These are phyloP conservation scores for Rhododendron ovatum DNA, from an alignment of 148 eudicot genomes.

Conservation along the genomic window DNA sequence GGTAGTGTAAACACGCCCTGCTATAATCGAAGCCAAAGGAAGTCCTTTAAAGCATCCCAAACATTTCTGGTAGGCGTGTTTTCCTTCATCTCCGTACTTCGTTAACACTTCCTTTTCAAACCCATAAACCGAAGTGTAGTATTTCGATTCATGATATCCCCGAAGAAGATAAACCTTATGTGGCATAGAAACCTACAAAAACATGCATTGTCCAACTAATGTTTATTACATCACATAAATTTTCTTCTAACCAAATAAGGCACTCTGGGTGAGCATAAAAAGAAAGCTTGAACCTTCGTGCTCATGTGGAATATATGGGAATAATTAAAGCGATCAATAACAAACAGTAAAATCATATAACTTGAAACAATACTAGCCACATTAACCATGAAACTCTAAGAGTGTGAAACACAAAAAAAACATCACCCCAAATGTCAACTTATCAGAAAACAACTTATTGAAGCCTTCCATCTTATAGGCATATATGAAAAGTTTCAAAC, in stretches of 20 bases:
- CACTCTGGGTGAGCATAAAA: not conserved
- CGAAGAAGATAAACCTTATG: slow-evolving; percentile 79
- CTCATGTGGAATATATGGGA: not conserved
- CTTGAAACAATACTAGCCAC: not conserved
- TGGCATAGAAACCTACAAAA: slow-evolving; percentile 67
- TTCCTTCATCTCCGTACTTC: slow-evolving; percentile 80
- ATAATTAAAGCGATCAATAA: not conserved
- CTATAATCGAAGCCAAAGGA: not conserved
- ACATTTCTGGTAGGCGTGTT: slow-evolving; percentile 63
- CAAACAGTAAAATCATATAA: not conserved
- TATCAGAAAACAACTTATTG: not conserved
- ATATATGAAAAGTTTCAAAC: not conserved
- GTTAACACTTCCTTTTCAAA: slow-evolving; percentile 85
- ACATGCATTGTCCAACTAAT: slow-evolving; percentile 9
- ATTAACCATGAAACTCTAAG: not conserved
- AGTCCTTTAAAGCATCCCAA: not conserved
- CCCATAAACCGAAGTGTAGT: slow-evolving; percentile 87
- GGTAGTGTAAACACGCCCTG: not conserved
- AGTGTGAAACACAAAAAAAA: not conserved
- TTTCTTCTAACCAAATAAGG: not conserved
- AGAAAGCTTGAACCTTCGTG: not conserved
- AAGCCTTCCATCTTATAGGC: not conserved
- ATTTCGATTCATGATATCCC: slow-evolving; percentile 92
- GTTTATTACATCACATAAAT: not conserved
- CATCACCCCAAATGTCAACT: not conserved